Evolutionary conservation across 2,329 filamentous ascomycete species (phyloP).

Genomic region (Nigrospora osmanthi): DNA sequence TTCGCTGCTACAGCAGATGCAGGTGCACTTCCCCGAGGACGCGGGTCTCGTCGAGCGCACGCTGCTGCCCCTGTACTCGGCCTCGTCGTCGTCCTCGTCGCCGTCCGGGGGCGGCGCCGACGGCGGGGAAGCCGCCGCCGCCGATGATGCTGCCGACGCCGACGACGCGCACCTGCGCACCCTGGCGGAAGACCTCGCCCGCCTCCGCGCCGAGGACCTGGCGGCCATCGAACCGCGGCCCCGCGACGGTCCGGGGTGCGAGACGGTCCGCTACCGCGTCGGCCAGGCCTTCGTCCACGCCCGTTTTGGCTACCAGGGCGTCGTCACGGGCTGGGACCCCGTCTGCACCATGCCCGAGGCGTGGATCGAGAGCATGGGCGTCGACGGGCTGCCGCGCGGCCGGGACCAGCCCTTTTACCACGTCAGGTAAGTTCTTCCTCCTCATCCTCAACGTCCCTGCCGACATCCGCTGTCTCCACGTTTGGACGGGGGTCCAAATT

Average conservation of each 20-base stretch:
- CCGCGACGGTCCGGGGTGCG: constrained; percentile 12
- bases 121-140: constrained; percentile 12
- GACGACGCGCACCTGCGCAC: background rate
- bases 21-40: constrained; percentile 8
- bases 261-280: constrained; percentile 31
- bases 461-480: no score
- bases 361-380: constrained; percentile 55
- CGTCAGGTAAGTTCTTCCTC: constrained; percentile 34
- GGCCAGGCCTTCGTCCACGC: constrained; percentile 56
- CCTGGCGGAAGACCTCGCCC: constrained; percentile 18
- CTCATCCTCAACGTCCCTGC: no score
- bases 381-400: constrained; percentile 48
- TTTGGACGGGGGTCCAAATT: no score
- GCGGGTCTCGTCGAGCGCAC: constrained; percentile 1
- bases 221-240: constrained; percentile 24
- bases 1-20: constrained; percentile 4
- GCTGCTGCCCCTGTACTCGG: background rate
- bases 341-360: constrained; percentile 33
- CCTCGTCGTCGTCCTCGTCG: no score
- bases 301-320: constrained; percentile 52
- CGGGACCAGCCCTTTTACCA: constrained; percentile 60
- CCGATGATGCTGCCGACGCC: no score
- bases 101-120: no score
- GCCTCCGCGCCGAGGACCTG: constrained; percentile 35
- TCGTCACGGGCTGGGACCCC: constrained; percentile 55